Evolutionary conservation across 2,329 filamentous ascomycete species (phyloP).

Genomic region (Pseudogymnoascus sp.): DNA sequence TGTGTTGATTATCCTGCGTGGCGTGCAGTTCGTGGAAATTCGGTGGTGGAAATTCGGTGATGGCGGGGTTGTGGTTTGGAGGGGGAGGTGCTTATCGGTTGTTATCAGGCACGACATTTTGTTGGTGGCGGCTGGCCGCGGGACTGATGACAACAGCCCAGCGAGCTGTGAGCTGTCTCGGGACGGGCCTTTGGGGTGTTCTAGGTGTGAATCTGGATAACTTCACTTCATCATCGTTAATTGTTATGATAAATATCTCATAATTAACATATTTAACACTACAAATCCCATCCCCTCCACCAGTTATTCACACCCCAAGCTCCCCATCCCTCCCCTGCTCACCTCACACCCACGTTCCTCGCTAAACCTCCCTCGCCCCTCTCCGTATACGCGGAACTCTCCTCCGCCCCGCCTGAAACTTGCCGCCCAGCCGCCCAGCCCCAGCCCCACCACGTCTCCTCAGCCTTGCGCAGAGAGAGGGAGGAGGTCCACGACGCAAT

Average conservation of each 20-base stretch:
- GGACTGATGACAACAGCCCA: neutral
- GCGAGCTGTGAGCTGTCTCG: neutral
- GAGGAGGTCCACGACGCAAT: neutral
- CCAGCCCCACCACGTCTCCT: neutral
- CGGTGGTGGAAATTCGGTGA: neutral
- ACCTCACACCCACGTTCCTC: neutral
- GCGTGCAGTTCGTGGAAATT: neutral
- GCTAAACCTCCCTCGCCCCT: neutral
- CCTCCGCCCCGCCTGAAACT: neutral
- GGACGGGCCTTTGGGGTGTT: neutral
- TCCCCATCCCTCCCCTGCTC: neutral
- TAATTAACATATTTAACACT: neutral
- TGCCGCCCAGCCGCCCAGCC: neutral
- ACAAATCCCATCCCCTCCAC: neutral
- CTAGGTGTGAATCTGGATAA: neutral
- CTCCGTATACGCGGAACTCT: neutral
- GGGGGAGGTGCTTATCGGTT: neutral
- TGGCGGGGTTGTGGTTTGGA: neutral
- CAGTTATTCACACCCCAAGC: neutral
- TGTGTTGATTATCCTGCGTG: neutral
- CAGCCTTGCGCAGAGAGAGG: neutral
- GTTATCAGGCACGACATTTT: conserved; percentile 5
- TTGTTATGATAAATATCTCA: neutral
- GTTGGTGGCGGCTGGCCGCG: neutral
- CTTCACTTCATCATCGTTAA: neutral